phyloP scores from a whole-genome alignment of 495 filamentous ascomycete species.

The Oleoguttula mirabilis region DNA sequence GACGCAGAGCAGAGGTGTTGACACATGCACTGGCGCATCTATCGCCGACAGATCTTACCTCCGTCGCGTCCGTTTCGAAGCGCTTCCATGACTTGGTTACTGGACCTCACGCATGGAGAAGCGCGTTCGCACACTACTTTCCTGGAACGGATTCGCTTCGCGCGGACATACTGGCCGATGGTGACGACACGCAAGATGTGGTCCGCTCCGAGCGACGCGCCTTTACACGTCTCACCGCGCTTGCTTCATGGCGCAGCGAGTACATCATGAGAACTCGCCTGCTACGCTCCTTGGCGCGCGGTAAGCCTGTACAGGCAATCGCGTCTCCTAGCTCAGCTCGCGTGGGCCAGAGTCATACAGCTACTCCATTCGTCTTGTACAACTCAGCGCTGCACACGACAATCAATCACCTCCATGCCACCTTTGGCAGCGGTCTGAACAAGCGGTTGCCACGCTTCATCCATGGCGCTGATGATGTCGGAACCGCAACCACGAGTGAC shows the following conservation, averaged over 20 bases:
- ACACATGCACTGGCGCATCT: slow-evolving; percentile 87
- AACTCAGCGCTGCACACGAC: slow-evolving; percentile 64
- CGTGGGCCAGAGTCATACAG: slow-evolving; percentile 38
- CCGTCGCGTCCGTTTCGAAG: slow-evolving; percentile 69
- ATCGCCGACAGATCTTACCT: slow-evolving; percentile 61
- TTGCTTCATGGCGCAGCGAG: slow-evolving; percentile 84
- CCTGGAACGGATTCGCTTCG: slow-evolving; percentile 47
- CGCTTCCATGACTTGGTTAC: slow-evolving; percentile 75
- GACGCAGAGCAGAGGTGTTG: slow-evolving; percentile 55
- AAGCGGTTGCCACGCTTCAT: slow-evolving; percentile 66
- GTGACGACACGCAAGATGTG: slow-evolving; percentile 34
- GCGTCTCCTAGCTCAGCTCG: slow-evolving; percentile 39
- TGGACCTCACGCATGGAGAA: slow-evolving; percentile 80
- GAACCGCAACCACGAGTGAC: slow-evolving; percentile 61
- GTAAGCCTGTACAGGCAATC: slow-evolving; percentile 53
- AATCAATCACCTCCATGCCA: slow-evolving; percentile 63
- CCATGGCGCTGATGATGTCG: slow-evolving; percentile 66
- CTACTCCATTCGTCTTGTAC: slow-evolving; percentile 59
- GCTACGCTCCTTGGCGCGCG: slow-evolving; percentile 63
- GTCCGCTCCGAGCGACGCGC: slow-evolving; percentile 51
- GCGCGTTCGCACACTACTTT: slow-evolving; percentile 81
- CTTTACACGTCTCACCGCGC: slow-evolving; percentile 65
- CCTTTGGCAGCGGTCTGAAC: slow-evolving; percentile 47
- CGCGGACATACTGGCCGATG: slow-evolving; percentile 25
- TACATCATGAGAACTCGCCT: slow-evolving; percentile 80